phyloP scores from a whole-genome alignment of 257 asterid species.

The Nicotiana paniculata region DNA sequence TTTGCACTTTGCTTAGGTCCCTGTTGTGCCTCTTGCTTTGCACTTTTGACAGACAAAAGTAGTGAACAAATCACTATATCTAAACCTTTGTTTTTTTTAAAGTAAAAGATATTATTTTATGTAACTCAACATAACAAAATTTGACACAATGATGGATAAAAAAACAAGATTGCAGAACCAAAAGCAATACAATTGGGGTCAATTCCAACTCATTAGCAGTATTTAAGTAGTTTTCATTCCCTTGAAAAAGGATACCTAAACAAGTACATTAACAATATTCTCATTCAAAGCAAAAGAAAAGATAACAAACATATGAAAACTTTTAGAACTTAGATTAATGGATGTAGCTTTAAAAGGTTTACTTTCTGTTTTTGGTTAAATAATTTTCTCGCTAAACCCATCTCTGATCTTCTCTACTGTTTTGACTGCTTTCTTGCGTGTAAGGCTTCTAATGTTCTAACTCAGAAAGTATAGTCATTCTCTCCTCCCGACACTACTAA shows the following conservation, averaged over 20 bases:
- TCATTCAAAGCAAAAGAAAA: background rate
- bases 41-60: constrained; percentile 1
- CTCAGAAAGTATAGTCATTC: no score
- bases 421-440: no score
- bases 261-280: background rate
- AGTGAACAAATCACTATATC: background rate
- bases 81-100: background rate
- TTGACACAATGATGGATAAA: constrained; percentile 4
- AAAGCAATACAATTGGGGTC: constrained; percentile 1
- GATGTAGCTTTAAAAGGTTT: background rate
- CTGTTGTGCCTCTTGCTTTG: constrained; percentile 1
- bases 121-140: background rate
- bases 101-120: background rate
- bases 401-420: no score
- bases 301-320: background rate
- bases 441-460: no score
- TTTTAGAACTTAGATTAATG: background rate
- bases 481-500: no score
- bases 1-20: background rate
- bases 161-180: background rate
- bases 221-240: background rate
- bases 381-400: no score
- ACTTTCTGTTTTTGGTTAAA: background rate
- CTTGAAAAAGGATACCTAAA: background rate
- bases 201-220: constrained; percentile 2